phyloP scores from a whole-genome alignment of 2,329 filamentous ascomycete species.

The Colletotrichum lindemuthianum region DNA sequence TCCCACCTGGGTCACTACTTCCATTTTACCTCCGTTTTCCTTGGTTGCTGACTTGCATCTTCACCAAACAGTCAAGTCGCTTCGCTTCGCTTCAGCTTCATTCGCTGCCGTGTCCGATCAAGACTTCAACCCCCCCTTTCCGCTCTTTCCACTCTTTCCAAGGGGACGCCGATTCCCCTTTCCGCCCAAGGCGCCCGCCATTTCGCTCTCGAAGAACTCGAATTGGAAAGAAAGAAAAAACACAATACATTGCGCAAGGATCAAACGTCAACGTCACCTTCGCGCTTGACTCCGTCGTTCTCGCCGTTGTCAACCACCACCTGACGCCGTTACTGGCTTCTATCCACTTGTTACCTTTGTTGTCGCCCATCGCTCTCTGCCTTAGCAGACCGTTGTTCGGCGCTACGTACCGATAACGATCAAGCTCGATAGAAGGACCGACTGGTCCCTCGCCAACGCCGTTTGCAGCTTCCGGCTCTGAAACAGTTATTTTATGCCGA shows the following conservation, averaged over 20 bases:
- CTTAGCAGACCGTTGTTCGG: too few relatives aligned
- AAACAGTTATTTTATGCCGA: conserved; percentile 34
- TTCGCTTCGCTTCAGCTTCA: not conserved
- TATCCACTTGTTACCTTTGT: not conserved
- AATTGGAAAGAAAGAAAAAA: conserved; percentile 4
- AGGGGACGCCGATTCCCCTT: conserved; percentile 2
- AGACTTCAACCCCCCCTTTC: conserved; percentile 8
- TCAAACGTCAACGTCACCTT: not conserved
- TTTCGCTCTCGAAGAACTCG: too few relatives aligned
- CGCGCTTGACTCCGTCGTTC: not conserved
- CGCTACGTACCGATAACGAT: not conserved
- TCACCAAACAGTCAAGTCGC: conserved; percentile 18
- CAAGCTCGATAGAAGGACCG: conserved; percentile 29
- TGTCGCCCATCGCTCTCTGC: too few relatives aligned
- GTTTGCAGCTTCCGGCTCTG: conserved; percentile 31
- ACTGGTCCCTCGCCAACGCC: conserved; percentile 9
- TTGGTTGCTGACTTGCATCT: conserved; percentile 25
- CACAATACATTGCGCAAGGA: not conserved
- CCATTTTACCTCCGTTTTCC: not conserved
- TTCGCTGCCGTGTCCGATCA: conserved; percentile 5
- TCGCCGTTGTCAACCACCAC: conserved; percentile 1
- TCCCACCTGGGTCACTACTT: not conserved
- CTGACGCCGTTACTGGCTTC: not conserved
- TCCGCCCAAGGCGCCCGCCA: not conserved
- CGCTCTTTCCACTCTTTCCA: conserved; percentile 30